Evolutionary conservation across 345 rosid genomes (phyloP).

Genomic region (Salix exigua): DNA sequence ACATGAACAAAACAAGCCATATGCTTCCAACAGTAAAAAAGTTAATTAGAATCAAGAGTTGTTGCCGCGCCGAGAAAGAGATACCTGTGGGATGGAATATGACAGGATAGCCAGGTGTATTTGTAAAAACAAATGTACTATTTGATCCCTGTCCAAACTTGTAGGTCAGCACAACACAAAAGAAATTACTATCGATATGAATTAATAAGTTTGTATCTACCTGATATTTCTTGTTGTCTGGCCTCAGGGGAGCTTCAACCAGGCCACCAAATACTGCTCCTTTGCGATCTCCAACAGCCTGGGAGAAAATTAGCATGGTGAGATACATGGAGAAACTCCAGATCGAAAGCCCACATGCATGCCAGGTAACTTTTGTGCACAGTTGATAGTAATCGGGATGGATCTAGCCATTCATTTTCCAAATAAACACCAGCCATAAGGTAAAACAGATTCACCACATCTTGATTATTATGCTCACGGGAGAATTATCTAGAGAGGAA

Average conservation of each 20-base stretch:
- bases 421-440: background rate
- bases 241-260: constrained; percentile 85
- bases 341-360: background rate
- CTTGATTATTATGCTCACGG: background rate
- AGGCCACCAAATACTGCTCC: constrained; percentile 95
- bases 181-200: background rate
- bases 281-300: constrained; percentile 89
- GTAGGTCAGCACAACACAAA: constrained; percentile 12
- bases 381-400: background rate
- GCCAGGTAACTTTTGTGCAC: background rate
- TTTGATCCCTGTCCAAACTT: constrained; percentile 69
- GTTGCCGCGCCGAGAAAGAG: background rate
- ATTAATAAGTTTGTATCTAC: constrained; percentile 28
- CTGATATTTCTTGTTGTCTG: constrained; percentile 84
- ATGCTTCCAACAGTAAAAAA: background rate
- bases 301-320: constrained; percentile 14
- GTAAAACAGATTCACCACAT: background rate
- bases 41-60: background rate
- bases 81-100: constrained; percentile 86
- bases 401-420: background rate
- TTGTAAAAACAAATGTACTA: constrained; percentile 82
- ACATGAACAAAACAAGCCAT: background rate
- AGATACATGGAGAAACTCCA: background rate
- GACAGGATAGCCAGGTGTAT: constrained; percentile 57
- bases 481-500: too few species aligned